Base-by-base conservation (phyloP, 352 stramenopile genomes). In the Phytopythium boreale region DNA sequence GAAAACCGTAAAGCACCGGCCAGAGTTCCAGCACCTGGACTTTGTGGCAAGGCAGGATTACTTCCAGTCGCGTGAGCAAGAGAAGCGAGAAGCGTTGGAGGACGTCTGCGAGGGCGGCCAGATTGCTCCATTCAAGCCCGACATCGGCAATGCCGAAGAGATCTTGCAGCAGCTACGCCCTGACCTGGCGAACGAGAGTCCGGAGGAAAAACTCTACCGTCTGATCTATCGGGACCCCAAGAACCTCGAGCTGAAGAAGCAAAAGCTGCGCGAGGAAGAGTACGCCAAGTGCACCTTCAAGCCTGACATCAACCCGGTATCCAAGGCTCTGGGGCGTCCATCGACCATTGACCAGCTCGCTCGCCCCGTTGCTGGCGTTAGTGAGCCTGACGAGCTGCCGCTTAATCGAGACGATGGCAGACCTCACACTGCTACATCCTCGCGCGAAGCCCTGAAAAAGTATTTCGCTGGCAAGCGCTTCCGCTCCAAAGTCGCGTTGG, bases 251-350 rank as follows among this genome's bases (percentile, higher is more conserved):
- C 41, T 88, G 11, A 83, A 84, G 44, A 90, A 88, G 26, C 79
- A 90, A 37, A 74, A 67, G 15, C 24, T 90, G 20, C 74, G 83
- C 0, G 79, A 91, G 31, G 64, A 89, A 36, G 63, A 82, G 12
- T 78, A 84, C 52, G 53, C 68, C 22, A 71, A 95, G 61, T 93
- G 75, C 37, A 75, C 78, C 1, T 93, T 93, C 71, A 89, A 93
- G 26, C 87, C 88, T 1, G 62, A 79, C 56, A 92, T 95, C 46
- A 96, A 95, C 64, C 69, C 75, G 0, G 68, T 96, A 2, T 95
- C 85, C 0, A 82, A 85, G 49, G 83, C 72, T 2, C 69, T 96
- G 19, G 82, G 77, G 4, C 74, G 71, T 15, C 60, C 74, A 9
- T 75, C 79, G 37, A 84, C 72, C 12, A 59, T 84, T 20, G 72